A percentile compares a stretch with the other conserved stretches of the same genome.
These are phyloP conservation scores for Ceratobasidium sp. DNA, from an alignment of 1,284 basidiomycete species.

Conservation along the genomic window DNA sequence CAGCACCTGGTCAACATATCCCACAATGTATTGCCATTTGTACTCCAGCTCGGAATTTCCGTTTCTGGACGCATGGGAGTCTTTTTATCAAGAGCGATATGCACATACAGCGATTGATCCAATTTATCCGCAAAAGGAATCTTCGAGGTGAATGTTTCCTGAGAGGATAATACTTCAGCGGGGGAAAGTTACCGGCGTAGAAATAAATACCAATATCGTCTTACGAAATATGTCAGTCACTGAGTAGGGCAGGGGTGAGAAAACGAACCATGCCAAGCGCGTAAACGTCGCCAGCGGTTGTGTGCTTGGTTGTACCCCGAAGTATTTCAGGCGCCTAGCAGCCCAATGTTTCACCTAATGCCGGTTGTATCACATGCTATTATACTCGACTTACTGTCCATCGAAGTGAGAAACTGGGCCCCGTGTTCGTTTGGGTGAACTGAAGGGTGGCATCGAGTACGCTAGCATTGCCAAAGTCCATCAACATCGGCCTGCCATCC, in stretches of 20 bases:
- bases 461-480: conserved; percentile 5
- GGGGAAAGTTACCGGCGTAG: too few species aligned
- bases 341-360: background rate
- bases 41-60: too few species aligned
- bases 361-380: too few species aligned
- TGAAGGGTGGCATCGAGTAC: background rate
- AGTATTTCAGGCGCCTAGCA: conserved; percentile 18
- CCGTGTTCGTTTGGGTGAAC: background rate
- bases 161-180: too few species aligned
- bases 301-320: background rate
- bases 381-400: conserved; percentile 1
- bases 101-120: too few species aligned
- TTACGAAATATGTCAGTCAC: background rate
- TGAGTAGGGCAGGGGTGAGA: background rate
- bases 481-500: background rate
- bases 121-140: too few species aligned
- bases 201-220: background rate
- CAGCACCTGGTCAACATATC: too few species aligned
- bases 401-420: background rate
- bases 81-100: too few species aligned
- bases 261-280: conserved; percentile 20
- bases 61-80: too few species aligned
- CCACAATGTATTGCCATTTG: too few species aligned
- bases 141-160: too few species aligned
- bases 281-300: background rate